Evolutionary conservation across 108 stramenopile species (phyloP).

Genomic region (Cyclotella atomus): DNA sequence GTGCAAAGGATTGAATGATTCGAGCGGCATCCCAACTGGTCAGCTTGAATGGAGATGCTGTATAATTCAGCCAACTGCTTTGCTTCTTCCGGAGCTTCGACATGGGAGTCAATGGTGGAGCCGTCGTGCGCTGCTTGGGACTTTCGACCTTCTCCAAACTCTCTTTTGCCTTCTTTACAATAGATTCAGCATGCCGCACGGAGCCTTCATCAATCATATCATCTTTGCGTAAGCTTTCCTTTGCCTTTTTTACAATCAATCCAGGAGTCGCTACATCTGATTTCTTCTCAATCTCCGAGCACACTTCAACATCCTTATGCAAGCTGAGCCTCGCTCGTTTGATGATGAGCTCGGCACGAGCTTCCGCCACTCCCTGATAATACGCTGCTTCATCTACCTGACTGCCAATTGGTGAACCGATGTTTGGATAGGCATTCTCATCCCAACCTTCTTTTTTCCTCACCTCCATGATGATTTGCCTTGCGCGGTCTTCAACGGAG

Average conservation of each 20-base stretch:
- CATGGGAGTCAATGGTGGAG: too few species aligned
- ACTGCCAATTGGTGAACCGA: background rate
- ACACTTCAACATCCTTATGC: background rate
- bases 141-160: background rate
- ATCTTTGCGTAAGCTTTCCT: background rate
- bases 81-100: background rate
- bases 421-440: background rate
- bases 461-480: slow-evolving; percentile 22
- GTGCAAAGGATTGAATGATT: slow-evolving; percentile 9
- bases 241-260: background rate
- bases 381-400: background rate
- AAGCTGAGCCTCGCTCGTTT: background rate
- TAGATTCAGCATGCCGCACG: background rate
- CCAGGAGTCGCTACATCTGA: background rate
- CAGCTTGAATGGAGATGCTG: background rate
- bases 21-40: slow-evolving; percentile 9
- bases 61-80: background rate
- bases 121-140: too few species aligned
- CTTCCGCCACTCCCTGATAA: background rate
- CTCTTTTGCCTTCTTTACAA: background rate
- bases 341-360: background rate
- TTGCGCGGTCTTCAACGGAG: slow-evolving; percentile 17
- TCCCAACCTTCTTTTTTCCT: slow-evolving; percentile 7
- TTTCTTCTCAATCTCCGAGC: background rate
- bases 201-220: background rate